These are phyloP conservation scores for Botrytis medusae DNA, from an alignment of 2,329 filamentous ascomycete species.

Conservation along the genomic window DNA sequence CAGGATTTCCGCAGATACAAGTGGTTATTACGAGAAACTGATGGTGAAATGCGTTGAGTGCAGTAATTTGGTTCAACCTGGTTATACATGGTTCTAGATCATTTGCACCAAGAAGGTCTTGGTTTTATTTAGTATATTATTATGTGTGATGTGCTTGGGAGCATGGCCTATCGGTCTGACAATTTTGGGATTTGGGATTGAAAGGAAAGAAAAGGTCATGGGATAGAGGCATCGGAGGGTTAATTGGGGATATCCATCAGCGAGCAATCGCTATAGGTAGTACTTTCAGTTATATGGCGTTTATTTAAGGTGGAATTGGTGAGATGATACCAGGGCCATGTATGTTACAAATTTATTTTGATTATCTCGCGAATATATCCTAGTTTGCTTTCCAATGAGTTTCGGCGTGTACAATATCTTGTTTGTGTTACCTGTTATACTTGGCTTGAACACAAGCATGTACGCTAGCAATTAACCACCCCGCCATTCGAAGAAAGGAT, in stretches of 20 bases:
- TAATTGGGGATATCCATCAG: background rate
- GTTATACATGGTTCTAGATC: slow-evolving; percentile 11
- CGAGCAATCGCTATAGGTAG: background rate
- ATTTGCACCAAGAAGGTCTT: background rate
- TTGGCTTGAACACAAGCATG: background rate
- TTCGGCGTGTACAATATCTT: background rate
- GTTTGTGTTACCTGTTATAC: background rate
- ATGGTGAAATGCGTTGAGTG: slow-evolving; percentile 55
- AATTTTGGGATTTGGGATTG: background rate
- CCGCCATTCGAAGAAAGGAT: background rate
- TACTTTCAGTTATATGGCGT: background rate
- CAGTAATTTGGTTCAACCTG: slow-evolving; percentile 16
- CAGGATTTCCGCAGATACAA: slow-evolving; percentile 79
- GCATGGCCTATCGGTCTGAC: background rate
- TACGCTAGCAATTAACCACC: background rate
- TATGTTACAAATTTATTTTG: background rate
- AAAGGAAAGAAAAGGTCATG: background rate
- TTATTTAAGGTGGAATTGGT: background rate
- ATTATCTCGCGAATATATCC: background rate
- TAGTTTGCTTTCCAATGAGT: background rate
- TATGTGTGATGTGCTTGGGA: background rate
- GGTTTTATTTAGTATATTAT: background rate
- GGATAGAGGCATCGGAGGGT: background rate
- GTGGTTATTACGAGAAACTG: slow-evolving; percentile 75
- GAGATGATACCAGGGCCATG: slow-evolving; percentile 1